Evolutionary conservation across 495 filamentous ascomycete genomes (phyloP), one percentile per base, ranked within the genome.

Genomic region (Neurospora sp.): DNA sequence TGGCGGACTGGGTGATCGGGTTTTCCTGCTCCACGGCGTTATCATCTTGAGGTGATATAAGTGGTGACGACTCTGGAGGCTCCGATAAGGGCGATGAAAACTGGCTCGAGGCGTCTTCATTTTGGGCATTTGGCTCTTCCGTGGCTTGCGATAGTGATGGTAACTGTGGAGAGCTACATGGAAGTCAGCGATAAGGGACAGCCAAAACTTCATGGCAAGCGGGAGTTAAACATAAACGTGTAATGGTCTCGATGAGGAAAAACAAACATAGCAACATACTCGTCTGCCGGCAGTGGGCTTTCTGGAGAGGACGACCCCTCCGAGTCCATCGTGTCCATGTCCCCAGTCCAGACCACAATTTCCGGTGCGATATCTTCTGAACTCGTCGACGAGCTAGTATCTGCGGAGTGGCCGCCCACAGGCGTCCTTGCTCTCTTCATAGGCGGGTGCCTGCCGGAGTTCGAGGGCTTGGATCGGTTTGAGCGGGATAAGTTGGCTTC

Each of bases 291-390:
- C 14, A 31, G 12, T 35, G 53, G 53, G 27, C 53, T 65, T 35
- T 18, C 14, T 37, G 53, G 22, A 27, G 27, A 65, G 53, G 27
- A 71, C 68, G 73, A 70, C 41, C 68, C 73, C 40, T 71, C 70
- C 9, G 72, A 72, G 44, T 76, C 78, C 78, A 79, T 76, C 37
- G 39, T 68, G 31, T 81, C 75, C 80, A 81, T 81, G 5, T 77
- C 72, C 27, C 76, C 81, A 11, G 80, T 82, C 77, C 81, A 79
- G 39, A 82, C 81, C 6, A 82, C 74, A 22, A 83, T 83, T 73
- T 83, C 81, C 9, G 78, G 74, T 16, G 79, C 79, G 39, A 83
- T 81, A 27, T 80, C 73, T 40, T 81, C 79, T 7, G 65, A 53
- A 20, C n/a, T 48, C 61, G 37, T 41, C 11, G 18, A 39, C 16